phyloP scores from a whole-genome alignment of 768 basidiomycete species.

The Termitomyces titanicus region DNA sequence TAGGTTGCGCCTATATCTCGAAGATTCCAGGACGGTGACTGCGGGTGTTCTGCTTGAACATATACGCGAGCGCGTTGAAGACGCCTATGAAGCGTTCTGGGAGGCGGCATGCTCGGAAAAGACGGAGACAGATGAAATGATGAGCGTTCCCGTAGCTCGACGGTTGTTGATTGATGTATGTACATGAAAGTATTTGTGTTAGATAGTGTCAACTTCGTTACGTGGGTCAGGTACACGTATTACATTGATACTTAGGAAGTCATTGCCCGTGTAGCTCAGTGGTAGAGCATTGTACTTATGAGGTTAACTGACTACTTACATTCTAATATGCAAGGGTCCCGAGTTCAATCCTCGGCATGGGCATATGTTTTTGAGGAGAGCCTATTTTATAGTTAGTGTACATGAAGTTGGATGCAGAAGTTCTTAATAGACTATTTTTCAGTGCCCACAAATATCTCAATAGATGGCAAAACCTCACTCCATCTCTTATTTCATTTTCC shows the following conservation, averaged over 20 bases:
- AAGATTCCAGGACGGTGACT: constrained; percentile 78
- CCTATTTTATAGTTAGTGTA: too few species aligned
- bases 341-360: constrained; percentile 55
- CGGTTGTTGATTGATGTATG: constrained; percentile 10
- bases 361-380: too few species aligned
- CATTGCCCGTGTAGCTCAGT: constrained; percentile 51
- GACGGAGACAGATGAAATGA: neutral
- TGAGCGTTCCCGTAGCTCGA: constrained; percentile 7
- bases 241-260: too few species aligned
- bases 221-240: neutral
- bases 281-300: constrained; percentile 64
- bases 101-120: constrained; percentile 43
- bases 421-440: too few species aligned
- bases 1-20: constrained; percentile 72
- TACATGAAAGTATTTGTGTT: neutral
- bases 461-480: too few species aligned
- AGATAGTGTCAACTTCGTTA: too few species aligned
- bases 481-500: too few species aligned
- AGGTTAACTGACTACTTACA: constrained; percentile 33
- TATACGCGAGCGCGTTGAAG: constrained; percentile 68
- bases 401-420: too few species aligned
- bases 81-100: constrained; percentile 71
- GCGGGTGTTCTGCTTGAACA: constrained; percentile 77
- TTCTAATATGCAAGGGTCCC: constrained; percentile 46
- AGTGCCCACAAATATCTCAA: too few species aligned